phyloP scores from a whole-genome alignment of 2,329 filamentous ascomycete species.

The Claviceps lovelessii region DNA sequence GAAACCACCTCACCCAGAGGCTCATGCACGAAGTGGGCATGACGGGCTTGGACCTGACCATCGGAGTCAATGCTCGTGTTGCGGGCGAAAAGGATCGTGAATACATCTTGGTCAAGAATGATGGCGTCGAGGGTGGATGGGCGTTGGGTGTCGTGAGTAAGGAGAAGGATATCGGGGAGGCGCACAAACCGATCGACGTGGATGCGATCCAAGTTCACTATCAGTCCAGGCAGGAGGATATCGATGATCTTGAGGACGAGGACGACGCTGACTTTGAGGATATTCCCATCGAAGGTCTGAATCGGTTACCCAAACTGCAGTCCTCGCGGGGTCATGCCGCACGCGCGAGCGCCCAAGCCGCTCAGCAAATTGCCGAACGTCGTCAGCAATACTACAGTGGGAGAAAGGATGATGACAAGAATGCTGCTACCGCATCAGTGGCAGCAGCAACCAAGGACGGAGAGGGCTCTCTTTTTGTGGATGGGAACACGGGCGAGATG shows the following conservation, averaged over 20 bases:
- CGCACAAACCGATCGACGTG: conserved; percentile 83
- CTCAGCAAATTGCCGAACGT: conserved; percentile 12
- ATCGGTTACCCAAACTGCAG: conserved; percentile 54
- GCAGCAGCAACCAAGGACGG: conserved; percentile 24
- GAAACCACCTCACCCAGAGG: conserved; percentile 87
- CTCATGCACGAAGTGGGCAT: conserved; percentile 91
- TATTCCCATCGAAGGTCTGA: conserved; percentile 79
- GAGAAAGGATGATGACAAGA: conserved; percentile 6
- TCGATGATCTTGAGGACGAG: conserved; percentile 43
- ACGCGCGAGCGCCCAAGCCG: conserved; percentile 12
- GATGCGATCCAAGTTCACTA: conserved; percentile 50
- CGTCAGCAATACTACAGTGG: conserved; percentile 16
- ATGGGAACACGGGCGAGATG: conserved; percentile 15
- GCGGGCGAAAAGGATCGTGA: conserved; percentile 80
- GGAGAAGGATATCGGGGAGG: conserved; percentile 63
- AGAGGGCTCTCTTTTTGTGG: conserved; percentile 36
- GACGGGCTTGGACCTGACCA: conserved; percentile 59
- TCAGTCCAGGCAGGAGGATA: conserved; percentile 38
- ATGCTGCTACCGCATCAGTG: neutral
- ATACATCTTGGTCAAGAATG: conserved; percentile 92
- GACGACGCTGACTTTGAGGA: conserved; percentile 78
- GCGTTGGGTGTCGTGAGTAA: conserved; percentile 84
- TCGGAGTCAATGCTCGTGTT: conserved; percentile 51
- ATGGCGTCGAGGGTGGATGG: conserved; percentile 90
- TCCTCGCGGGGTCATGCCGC: conserved; percentile 8